A percentile compares a stretch with the other conserved stretches of the same genome.
phyloP scores from a whole-genome alignment of 306 rosid genomes.

The Sicyos baderoa region DNA sequence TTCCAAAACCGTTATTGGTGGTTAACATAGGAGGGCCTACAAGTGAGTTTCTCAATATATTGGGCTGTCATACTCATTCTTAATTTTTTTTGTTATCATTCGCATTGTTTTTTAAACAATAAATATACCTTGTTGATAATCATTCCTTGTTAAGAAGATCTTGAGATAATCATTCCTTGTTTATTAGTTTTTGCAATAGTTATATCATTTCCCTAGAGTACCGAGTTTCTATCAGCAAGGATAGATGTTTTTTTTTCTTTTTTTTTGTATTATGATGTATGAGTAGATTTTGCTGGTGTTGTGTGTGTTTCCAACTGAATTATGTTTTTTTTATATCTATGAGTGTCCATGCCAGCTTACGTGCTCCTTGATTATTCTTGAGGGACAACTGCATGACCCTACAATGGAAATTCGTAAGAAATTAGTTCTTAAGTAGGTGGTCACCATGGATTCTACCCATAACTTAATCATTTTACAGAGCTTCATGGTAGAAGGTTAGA shows the following conservation, averaged over 20 bases:
- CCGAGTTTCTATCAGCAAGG: background rate
- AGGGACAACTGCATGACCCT: no score
- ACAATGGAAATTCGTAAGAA: no score
- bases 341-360: no score
- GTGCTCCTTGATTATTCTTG: no score
- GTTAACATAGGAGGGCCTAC: slow-evolving; percentile 82
- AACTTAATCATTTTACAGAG: no score
- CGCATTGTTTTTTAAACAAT: background rate
- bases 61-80: background rate
- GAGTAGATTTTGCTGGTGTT: background rate
- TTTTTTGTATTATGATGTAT: background rate
- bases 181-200: background rate
- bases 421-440: no score
- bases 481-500: no score
- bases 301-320: slow-evolving; percentile 1
- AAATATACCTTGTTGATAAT: background rate
- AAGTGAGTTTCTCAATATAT: slow-evolving; percentile 34
- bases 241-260: background rate
- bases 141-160: background rate
- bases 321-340: no score
- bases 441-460: no score
- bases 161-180: background rate
- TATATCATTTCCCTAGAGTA: background rate
- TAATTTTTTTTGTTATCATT: background rate
- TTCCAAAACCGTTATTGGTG: slow-evolving; percentile 76